A percentile compares a stretch with the other conserved stretches of the same genome.
Conservation (phyloP, 2,329 filamentous ascomycete genomes). For the Fusarium nanum region DNA sequence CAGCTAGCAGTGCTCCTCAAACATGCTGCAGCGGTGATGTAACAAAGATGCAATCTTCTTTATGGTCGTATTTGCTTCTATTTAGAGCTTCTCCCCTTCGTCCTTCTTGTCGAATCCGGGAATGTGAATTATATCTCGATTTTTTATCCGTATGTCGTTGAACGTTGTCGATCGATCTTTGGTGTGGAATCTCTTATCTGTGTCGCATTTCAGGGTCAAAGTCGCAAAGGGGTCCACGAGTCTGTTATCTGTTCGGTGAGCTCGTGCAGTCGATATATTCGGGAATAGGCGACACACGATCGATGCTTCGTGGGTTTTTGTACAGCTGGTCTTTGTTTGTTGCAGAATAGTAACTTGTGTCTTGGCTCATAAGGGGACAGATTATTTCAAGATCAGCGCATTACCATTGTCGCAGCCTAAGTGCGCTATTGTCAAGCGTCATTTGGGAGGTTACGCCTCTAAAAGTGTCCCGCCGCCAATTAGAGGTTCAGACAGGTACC, state of each 20-base stretch:
- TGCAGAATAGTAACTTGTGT: slow-evolving; percentile 28
- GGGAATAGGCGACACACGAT: background rate
- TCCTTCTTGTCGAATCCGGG: slow-evolving; percentile 3
- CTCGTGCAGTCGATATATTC: slow-evolving; percentile 8
- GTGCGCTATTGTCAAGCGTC: slow-evolving; percentile 27
- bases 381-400: slow-evolving; percentile 37
- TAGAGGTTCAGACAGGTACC: slow-evolving; percentile 9
- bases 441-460: slow-evolving; percentile 11
- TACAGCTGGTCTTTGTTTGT: slow-evolving; percentile 12
- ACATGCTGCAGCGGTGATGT: slow-evolving; percentile 41
- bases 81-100: background rate
- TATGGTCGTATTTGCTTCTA: background rate
- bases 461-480: slow-evolving; percentile 14
- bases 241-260: slow-evolving; percentile 41
- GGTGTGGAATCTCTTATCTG: slow-evolving; percentile 28
- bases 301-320: background rate
- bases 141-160: slow-evolving; percentile 21
- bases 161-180: slow-evolving; percentile 23
- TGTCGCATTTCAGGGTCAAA: slow-evolving; percentile 35
- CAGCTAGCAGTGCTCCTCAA: slow-evolving; percentile 40
- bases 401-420: slow-evolving; percentile 42
- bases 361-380: slow-evolving; percentile 37
- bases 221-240: slow-evolving; percentile 41
- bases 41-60: slow-evolving; percentile 5
- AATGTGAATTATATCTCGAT: slow-evolving; percentile 10